Conservation (phyloP, 805 yeast genomes). For the Lipomyces oligophaga region DNA sequence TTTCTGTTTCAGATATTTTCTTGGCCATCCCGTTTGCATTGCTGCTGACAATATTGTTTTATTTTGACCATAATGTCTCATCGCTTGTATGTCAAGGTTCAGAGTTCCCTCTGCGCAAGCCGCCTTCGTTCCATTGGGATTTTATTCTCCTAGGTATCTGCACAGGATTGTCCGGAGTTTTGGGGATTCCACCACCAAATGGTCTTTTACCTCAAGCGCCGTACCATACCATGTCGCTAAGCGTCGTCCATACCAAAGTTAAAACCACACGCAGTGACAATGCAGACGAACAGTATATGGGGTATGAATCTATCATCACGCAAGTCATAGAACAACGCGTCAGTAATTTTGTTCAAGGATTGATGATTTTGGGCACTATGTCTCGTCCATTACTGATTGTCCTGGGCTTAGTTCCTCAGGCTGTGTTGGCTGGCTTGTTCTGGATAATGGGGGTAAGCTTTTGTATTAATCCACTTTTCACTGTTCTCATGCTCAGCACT, state of each 20-base stretch:
- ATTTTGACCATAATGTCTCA: slow-evolving; percentile 93
- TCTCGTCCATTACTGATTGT: slow-evolving; percentile 78
- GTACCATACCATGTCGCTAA: slow-evolving; percentile 74
- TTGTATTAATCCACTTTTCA: slow-evolving; percentile 80
- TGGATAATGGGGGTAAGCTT: slow-evolving; percentile 76
- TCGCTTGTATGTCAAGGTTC: slow-evolving; percentile 87
- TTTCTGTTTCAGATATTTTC: slow-evolving; percentile 71
- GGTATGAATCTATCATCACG: slow-evolving; percentile 4
- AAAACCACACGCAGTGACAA: slow-evolving; percentile 12
- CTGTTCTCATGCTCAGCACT: slow-evolving; percentile 74
- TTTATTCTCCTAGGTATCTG: slow-evolving; percentile 77
- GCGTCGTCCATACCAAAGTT: slow-evolving; percentile 46
- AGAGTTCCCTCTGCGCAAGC: slow-evolving; percentile 72
- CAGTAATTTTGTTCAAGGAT: slow-evolving; percentile 80
- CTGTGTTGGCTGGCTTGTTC: slow-evolving; percentile 86
- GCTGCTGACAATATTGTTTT: slow-evolving; percentile 75
- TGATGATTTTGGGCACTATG: slow-evolving; percentile 82
- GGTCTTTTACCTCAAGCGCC: slow-evolving; percentile 98
- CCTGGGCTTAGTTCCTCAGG: slow-evolving; percentile 83
- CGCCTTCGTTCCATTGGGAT: slow-evolving; percentile 91
- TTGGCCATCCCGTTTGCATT: slow-evolving; percentile 91
- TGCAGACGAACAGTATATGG: neutral
- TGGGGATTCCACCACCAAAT: slow-evolving; percentile 94
- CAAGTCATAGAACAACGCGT: slow-evolving; percentile 85
- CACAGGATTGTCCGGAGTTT: slow-evolving; percentile 79